Conservation (phyloP, 257 asterid genomes). For the Linderniella brevidens region DNA sequence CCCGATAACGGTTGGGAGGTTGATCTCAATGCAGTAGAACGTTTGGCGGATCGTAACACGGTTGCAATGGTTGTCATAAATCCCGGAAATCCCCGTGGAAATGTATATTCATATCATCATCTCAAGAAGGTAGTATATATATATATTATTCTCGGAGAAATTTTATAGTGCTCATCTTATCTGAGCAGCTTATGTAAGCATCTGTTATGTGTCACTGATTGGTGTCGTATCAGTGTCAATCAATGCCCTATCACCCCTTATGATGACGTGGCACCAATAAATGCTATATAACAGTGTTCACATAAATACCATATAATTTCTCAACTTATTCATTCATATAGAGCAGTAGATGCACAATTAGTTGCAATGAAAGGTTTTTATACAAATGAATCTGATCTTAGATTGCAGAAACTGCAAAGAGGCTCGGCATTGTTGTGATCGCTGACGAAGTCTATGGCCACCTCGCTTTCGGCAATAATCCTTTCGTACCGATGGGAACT, state of each 20-base stretch:
- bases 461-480: conserved; percentile 55
- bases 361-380: not conserved
- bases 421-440: conserved; percentile 42
- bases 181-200: not conserved
- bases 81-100: conserved; percentile 94
- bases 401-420: conserved; percentile 68
- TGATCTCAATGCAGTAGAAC: conserved; percentile 42
- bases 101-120: conserved; percentile 47
- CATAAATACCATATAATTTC: no score
- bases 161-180: no score
- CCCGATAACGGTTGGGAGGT: conserved; percentile 65
- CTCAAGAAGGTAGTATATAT: conserved; percentile 42
- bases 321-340: no score
- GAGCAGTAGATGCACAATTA: no score
- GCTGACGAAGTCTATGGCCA: conserved; percentile 94
- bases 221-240: no score
- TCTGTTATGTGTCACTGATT: no score
- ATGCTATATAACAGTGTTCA: no score
- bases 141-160: no score
- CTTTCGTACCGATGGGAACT: conserved; percentile 76
- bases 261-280: no score
- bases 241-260: no score
- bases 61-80: conserved; percentile 61
- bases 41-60: conserved; percentile 65
- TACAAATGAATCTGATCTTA: conserved; percentile 8